Base-by-base conservation (phyloP, 495 filamentous ascomycete species). In the Neurospora sp. region DNA sequence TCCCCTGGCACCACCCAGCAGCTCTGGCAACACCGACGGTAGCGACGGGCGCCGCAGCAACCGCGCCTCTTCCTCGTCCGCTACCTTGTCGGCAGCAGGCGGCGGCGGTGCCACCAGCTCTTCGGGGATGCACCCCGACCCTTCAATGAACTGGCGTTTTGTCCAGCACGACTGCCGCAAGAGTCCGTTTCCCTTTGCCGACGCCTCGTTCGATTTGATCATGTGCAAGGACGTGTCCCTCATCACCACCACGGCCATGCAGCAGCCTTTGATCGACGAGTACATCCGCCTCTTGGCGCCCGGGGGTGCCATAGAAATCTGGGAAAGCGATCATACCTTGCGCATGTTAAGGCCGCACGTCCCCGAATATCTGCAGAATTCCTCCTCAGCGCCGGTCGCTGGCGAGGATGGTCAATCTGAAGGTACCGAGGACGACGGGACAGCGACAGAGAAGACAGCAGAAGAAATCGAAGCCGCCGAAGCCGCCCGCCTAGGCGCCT, bases 221-320 rank as follows among this genome's bases (percentile, higher is more conserved):
- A 93, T 97, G 83, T 88, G 94, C 71, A 97, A 97, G 80, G 94
- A 97, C 79, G 84, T 94, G 75, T 89, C 89, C 48, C 86, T 96
- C 79, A 90, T 88, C 71, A 87, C 88, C 41, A 88, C 88, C 20
- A 87, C 86, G 27, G 86, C 87, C 14, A 87, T 90, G 76, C 88
- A 91, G 45, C 88, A 89, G 41, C 76, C 79, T 9, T 83, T 94
- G 16, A 85, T 97, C 72, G 89, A 91, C 45, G 94, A 97, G 76
- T 90, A 90, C 70, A 80, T 94, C 70, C 91, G 94, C 37, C 84
- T 97, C 18, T 82, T 97, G 53, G 89, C 88, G 75, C 90, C 90
- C 0, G 94, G 93, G 8, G 95, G 95, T 1, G 88, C 89, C 16
- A 78, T 97, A 70, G 95, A 98, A 81, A 88, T 97, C 31, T 96